phyloP scores from a whole-genome alignment of 106 monocot species.

The Narthecium ossifragum region DNA sequence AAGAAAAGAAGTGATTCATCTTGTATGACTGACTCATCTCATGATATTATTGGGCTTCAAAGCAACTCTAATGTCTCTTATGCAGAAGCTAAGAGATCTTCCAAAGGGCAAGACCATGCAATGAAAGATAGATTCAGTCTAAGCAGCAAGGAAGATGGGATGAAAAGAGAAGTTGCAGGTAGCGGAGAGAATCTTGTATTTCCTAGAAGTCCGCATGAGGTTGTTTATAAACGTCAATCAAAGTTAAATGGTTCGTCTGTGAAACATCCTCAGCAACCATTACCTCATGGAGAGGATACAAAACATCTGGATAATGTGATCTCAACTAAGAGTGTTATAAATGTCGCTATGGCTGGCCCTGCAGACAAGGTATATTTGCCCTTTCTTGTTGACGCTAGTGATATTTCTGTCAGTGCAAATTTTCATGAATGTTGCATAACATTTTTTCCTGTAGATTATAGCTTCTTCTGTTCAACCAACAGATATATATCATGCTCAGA shows the following conservation, averaged over 20 bases:
- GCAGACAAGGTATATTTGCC: constrained; percentile 10
- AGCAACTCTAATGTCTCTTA: background rate
- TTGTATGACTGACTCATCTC: background rate
- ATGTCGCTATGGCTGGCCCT: background rate
- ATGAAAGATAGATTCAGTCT: constrained; percentile 1
- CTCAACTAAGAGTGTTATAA: background rate
- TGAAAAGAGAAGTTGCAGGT: background rate
- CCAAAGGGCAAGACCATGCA: constrained; percentile 1
- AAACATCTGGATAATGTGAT: no score
- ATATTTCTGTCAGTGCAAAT: background rate
- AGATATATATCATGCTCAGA: no score
- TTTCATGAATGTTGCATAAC: background rate
- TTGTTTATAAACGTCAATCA: background rate
- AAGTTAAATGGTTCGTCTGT: background rate
- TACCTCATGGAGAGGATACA: background rate
- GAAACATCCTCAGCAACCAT: background rate
- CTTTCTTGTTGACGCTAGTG: background rate
- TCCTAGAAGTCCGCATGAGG: background rate
- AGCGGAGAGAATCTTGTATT: background rate
- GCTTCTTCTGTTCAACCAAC: no score
- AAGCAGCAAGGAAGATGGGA: background rate
- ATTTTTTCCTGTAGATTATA: no score
- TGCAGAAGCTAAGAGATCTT: background rate
- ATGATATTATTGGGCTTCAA: background rate
- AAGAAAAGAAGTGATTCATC: background rate